A percentile compares a stretch with the other conserved stretches of the same genome.
phyloP scores from a whole-genome alignment of 176 grass and related monocot species.

The Oryza nivara region DNA sequence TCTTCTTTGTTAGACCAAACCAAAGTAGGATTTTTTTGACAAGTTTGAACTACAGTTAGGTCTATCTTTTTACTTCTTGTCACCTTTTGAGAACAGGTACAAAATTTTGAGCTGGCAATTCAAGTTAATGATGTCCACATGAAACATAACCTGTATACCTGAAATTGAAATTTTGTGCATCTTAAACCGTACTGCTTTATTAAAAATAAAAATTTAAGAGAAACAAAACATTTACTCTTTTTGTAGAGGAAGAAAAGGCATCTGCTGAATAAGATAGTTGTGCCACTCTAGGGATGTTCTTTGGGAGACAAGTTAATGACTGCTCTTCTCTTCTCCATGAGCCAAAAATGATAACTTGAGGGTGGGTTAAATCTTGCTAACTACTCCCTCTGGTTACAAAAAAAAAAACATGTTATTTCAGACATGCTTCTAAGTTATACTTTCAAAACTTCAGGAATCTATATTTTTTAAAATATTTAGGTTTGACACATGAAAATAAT shows the following conservation, averaged over 20 bases:
- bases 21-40: constrained; percentile 22
- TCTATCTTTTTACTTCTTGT: constrained; percentile 9
- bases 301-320: constrained; percentile 1
- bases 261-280: constrained; percentile 15
- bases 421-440: neutral
- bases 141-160: neutral
- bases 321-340: constrained; percentile 1
- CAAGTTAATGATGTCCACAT: neutral
- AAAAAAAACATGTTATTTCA: too few species aligned
- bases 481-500: neutral
- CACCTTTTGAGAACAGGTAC: constrained; percentile 2
- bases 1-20: constrained; percentile 15
- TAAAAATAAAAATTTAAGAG: constrained; percentile 4
- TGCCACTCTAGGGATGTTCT: constrained; percentile 29
- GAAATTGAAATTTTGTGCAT: constrained; percentile 16
- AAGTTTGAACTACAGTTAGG: neutral
- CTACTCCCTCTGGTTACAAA: neutral
- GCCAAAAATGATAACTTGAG: constrained; percentile 24
- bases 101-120: constrained; percentile 1
- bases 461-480: neutral
- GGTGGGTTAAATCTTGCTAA: constrained; percentile 24
- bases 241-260: constrained; percentile 21
- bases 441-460: neutral
- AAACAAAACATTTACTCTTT: constrained; percentile 18
- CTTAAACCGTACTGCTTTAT: constrained; percentile 25